Percentiles rank a stretch among this genome's conserved stretches.
Conservation (phyloP, 306 rosid species). For the Cucurbita maxima region DNA sequence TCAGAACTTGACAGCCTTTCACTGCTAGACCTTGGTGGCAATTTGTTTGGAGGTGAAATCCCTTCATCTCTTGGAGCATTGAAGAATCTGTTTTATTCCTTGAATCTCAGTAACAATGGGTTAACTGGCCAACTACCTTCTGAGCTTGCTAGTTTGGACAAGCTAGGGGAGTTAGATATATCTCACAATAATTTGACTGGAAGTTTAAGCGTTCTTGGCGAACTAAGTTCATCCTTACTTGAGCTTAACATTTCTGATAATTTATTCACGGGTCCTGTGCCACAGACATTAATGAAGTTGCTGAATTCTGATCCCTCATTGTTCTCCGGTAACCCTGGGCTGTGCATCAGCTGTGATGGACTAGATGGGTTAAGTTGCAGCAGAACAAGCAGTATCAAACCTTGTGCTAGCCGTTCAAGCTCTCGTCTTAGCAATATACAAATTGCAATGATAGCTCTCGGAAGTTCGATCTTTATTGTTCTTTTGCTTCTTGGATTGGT, state of each 20-base stretch:
- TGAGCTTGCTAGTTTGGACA: conserved; percentile 27
- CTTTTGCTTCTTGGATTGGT: conserved; percentile 26
- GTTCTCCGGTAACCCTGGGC: conserved; percentile 42
- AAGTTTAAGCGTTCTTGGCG: conserved; percentile 25
- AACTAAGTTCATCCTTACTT: conserved; percentile 21
- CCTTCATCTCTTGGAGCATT: conserved; percentile 47
- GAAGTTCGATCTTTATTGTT: conserved; percentile 27
- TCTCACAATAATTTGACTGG: conserved; percentile 73
- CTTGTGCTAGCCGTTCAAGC: conserved; percentile 26
- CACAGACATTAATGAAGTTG: conserved; percentile 30
- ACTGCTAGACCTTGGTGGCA: conserved; percentile 67
- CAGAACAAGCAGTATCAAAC: conserved; percentile 16
- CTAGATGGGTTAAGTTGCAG: conserved; percentile 25
- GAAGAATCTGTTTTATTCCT: conserved; percentile 25
- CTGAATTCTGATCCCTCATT: conserved; percentile 28
- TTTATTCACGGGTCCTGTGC: conserved; percentile 48
- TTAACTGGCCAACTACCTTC: conserved; percentile 51
- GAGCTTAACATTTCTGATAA: conserved; percentile 50
- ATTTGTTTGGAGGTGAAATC: conserved; percentile 53
- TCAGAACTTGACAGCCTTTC: conserved; percentile 25
- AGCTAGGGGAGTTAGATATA: conserved; percentile 32
- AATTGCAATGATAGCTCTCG: conserved; percentile 42
- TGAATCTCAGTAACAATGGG: conserved; percentile 68
- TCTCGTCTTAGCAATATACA: conserved; percentile 19
- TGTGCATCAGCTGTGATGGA: conserved; percentile 36